phyloP scores from a whole-genome alignment of 495 filamentous ascomycete species.

The Sporormia fimetaria region DNA sequence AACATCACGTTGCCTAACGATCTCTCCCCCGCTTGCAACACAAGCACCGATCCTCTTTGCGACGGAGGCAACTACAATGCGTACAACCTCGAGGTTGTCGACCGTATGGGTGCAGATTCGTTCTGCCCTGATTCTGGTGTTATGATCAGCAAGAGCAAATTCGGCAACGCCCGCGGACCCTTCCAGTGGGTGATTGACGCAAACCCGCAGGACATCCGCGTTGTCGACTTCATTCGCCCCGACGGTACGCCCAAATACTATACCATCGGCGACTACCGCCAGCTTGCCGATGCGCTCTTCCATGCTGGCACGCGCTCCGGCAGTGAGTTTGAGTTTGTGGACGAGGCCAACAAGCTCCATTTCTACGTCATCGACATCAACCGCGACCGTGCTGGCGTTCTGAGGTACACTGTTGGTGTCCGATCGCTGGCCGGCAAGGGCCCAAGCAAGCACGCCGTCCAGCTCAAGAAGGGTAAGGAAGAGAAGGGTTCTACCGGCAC shows the following conservation, averaged over 20 bases:
- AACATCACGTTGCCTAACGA: conserved; percentile 29
- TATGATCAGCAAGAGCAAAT: conserved; percentile 35
- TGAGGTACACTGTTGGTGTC: conserved; percentile 33
- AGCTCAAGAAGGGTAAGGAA: conserved; percentile 24
- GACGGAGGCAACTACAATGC: conserved; percentile 34
- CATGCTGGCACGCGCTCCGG: conserved; percentile 36
- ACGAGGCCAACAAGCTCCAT: conserved; percentile 33
- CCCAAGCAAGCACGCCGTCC: conserved; percentile 27
- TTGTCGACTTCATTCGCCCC: conserved; percentile 16
- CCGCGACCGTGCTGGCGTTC: conserved; percentile 30
- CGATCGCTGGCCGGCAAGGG: conserved; percentile 29
- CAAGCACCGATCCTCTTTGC: conserved; percentile 32
- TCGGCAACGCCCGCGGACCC: conserved; percentile 22
- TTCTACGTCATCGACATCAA: conserved; percentile 33
- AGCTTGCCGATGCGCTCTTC: conserved; percentile 36
- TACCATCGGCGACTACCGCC: conserved; percentile 35
- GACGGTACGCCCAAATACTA: conserved; percentile 13
- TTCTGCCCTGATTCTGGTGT: conserved; percentile 36
- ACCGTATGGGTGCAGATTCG: conserved; percentile 36
- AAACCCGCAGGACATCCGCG: conserved; percentile 31
- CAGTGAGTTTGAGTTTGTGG: conserved; percentile 33
- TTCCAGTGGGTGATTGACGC: conserved; percentile 39
- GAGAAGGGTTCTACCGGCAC: conserved; percentile 16
- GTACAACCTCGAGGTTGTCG: conserved; percentile 36
- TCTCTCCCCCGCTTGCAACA: conserved; percentile 31